Base-by-base conservation (phyloP, 1,139 yeast genomes). In the Zygosaccharomyces pseudobailii region DNA sequence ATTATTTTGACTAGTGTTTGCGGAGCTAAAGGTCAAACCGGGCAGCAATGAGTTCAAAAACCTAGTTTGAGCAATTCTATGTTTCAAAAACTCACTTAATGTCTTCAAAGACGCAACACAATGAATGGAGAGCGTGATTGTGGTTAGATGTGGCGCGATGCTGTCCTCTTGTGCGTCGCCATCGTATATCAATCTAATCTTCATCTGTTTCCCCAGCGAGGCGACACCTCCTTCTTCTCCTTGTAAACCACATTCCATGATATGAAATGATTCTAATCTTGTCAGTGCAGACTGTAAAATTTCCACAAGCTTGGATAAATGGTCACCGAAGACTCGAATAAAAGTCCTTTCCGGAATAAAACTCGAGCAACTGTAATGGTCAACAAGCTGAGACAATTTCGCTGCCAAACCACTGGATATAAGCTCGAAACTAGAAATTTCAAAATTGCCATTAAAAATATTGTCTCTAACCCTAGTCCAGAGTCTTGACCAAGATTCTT, bases 101-200 rank as follows among this genome's bases (percentile, higher is more conserved):
- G 90, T 79, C 50, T 76, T 78, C 61, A 88, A 84, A 0, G 96
- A 85, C 0, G 96, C 95, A 57, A 89, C 83, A 0, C 95, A 95
- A 63, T 89, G 96, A n/a, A 87, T 86, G 17, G 90, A 76, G 19
- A 89, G 69, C 30, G 80, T 68, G 59, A 83, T 61, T 32, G 71
- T 70, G 33, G 70, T 70, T 55, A 72, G 58, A 6, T 59, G 62
- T 1, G 65, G 58, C 1, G 75, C 71, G 1, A 68, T 48, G 22
- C 60, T 60, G 3, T 62, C 68, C 5, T 55, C 63, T 8, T 57
- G 62, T 6, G 63, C 70, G n/a, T 65, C 65, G 2, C 63, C 64
- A 6, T 55, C 55, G 37, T 53, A 55, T 4, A 51, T 54, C 25
- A 89, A 71, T 51, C 74, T 78, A 9, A 89, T 58, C 51, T 80